Conservation (phyloP, 176 grass and related monocot genomes). For the Bromus sterilis region DNA sequence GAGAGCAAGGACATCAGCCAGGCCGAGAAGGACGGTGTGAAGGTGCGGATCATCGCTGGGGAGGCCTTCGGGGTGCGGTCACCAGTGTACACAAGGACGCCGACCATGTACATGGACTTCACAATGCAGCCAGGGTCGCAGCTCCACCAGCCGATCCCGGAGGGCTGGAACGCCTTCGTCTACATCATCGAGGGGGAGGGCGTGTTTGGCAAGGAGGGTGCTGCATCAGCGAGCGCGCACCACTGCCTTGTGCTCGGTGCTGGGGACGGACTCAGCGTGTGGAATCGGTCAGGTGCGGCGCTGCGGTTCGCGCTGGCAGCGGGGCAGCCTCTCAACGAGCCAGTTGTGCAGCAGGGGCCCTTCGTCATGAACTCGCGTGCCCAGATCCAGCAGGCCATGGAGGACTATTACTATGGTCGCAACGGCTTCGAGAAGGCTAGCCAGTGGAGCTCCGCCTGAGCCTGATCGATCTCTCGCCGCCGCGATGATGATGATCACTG, state of each 20-base stretch:
- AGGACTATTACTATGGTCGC: constrained; percentile 30
- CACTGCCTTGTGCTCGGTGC: constrained; percentile 30
- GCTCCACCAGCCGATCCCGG: constrained; percentile 32
- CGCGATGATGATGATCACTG: neutral
- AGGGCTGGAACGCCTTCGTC: constrained; percentile 44
- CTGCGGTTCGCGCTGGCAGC: constrained; percentile 34
- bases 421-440: constrained; percentile 57
- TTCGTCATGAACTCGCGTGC: constrained; percentile 55
- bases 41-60: constrained; percentile 35
- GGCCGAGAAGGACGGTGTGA: too few relatives aligned
- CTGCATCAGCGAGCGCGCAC: constrained; percentile 2
- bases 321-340: constrained; percentile 47
- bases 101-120: constrained; percentile 95
- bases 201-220: constrained; percentile 10
- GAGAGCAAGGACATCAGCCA: too few relatives aligned
- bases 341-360: constrained; percentile 30
- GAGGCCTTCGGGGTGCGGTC: constrained; percentile 58
- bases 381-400: constrained; percentile 46
- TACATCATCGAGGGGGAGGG: constrained; percentile 55
- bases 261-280: constrained; percentile 37
- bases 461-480: neutral
- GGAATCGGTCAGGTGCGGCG: neutral
- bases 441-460: constrained; percentile 4
- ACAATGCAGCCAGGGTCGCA: constrained; percentile 29
- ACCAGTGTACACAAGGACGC: constrained; percentile 65